These are phyloP conservation scores for Rossbeevera mucosa DNA, from an alignment of 768 basidiomycete genomes.

Conservation along the genomic window DNA sequence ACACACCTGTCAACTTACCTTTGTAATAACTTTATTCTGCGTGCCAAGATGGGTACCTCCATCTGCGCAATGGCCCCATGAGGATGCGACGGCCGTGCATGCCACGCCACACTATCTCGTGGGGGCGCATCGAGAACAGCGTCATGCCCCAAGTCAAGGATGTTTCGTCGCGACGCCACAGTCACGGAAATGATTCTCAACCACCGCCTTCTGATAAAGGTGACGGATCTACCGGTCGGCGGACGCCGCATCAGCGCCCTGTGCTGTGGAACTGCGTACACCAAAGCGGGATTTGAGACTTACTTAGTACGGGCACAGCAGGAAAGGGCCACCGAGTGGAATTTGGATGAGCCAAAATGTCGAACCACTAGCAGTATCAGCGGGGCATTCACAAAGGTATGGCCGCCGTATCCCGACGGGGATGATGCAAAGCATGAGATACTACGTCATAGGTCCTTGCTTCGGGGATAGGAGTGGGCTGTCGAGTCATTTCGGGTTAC, in stretches of 20 bases:
- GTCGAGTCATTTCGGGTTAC: constrained; percentile 18
- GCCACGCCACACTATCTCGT: background rate
- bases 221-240: constrained; percentile 7
- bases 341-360: constrained; percentile 1
- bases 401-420: constrained; percentile 25
- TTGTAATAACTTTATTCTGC: constrained; percentile 7
- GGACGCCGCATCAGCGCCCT: background rate
- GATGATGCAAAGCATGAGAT: constrained; percentile 19
- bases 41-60: constrained; percentile 1
- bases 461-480: constrained; percentile 12
- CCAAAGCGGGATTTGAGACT: constrained; percentile 28
- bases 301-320: constrained; percentile 33
- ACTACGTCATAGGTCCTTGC: constrained; percentile 7
- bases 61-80: background rate
- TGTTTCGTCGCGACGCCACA: constrained; percentile 32
- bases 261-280: constrained; percentile 22
- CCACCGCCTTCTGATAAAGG: constrained; percentile 14
- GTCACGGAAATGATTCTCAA: constrained; percentile 49
- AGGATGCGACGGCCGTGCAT: background rate
- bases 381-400: constrained; percentile 42
- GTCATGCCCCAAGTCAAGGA: constrained; percentile 23
- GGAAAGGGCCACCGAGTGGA: background rate
- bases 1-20: background rate
- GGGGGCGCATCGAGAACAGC: constrained; percentile 25
- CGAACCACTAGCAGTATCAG: constrained; percentile 36